A percentile compares a stretch with the other conserved stretches of the same genome.
These are phyloP conservation scores for Irpex sp. DNA, from an alignment of 1,284 basidiomycete species.

Conservation along the genomic window DNA sequence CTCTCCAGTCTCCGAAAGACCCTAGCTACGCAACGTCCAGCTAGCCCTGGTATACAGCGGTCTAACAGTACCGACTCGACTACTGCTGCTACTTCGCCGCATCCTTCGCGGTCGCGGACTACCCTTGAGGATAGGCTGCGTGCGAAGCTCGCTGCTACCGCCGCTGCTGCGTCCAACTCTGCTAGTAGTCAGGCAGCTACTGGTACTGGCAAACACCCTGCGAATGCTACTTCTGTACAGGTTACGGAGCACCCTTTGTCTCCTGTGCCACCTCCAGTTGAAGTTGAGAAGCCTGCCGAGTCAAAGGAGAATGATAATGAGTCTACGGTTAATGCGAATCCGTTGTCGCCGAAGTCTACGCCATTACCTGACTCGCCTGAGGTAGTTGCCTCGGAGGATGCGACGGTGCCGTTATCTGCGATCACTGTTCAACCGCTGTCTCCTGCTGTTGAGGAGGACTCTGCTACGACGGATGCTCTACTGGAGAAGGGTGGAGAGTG, in stretches of 20 bases:
- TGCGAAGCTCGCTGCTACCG: slow-evolving; percentile 44
- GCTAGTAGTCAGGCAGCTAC: slow-evolving; percentile 33
- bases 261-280: slow-evolving; percentile 29
- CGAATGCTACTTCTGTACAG: slow-evolving; percentile 33
- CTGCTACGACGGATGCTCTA: not conserved
- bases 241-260: slow-evolving; percentile 28
- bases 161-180: slow-evolving; percentile 39
- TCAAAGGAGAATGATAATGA: too few relatives aligned
- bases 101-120: slow-evolving; percentile 10
- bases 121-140: slow-evolving; percentile 70
- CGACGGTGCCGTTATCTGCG: slow-evolving; percentile 4
- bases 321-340: too few relatives aligned
- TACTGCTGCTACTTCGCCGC: slow-evolving; percentile 6
- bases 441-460: not conserved
- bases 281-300: too few relatives aligned
- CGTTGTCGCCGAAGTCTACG: slow-evolving; percentile 36
- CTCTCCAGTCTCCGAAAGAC: slow-evolving; percentile 58
- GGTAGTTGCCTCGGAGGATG: slow-evolving; percentile 11
- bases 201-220: slow-evolving; percentile 26
- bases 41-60: slow-evolving; percentile 28
- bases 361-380: slow-evolving; percentile 43
- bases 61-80: slow-evolving; percentile 13
- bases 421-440: slow-evolving; percentile 6
- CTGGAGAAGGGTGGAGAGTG: not conserved
- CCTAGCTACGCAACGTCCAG: slow-evolving; percentile 45